Evolutionary conservation across 106 monocot species (phyloP), one percentile per base, ranked within the genome.

Genomic region (Dendrobium catenatum): DNA sequence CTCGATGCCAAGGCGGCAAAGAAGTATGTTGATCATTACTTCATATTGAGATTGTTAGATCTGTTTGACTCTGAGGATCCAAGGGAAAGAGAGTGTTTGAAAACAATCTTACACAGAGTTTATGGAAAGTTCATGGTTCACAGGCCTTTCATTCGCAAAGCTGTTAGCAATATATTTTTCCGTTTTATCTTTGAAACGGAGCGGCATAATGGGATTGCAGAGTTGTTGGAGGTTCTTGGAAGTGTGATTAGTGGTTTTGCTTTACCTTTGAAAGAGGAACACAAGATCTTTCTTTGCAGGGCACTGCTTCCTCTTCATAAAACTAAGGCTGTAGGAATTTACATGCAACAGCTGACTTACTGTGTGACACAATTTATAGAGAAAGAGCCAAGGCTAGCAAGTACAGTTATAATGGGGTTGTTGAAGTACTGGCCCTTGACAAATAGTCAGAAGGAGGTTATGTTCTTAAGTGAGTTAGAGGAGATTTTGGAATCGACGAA

Each of bases 121-220:
- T 90, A 90, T 9, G 90, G 90, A 6, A 90, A 90, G 78, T 90
- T 90, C 81, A 90, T 90, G 90, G 83, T 79, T 1, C 87, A 90
- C 22, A 80, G 90, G 4, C 67, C 85, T 2, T 90, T 90, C 67
- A 90, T 90, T 46, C 82, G 90, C 7, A 87, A 90, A 82, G 74
- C 87, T 24, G 87, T 90, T 33, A 87, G 87, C 81, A 85, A 90
- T 40, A 83, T 87, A 11, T 90, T 90, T 37, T 90, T 85, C 51
- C 46, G 85, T 31, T 90, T 90, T 24, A 85, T 85, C 48, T 90
- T 87, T 64, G 90, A 90, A 74, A 85, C 81, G 3, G 90, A 90
- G 9, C 55, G 80, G 26, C 90, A 90, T 49, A 90, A 87, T 19
- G 90, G 90, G 55, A 87, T 90, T 41, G 87, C 87, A 10, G 90